Percentiles rank a stretch among this genome's conserved stretches.
phyloP scores from a whole-genome alignment of 495 filamentous ascomycete genomes.

The Aspergillus saccharolyticus region DNA sequence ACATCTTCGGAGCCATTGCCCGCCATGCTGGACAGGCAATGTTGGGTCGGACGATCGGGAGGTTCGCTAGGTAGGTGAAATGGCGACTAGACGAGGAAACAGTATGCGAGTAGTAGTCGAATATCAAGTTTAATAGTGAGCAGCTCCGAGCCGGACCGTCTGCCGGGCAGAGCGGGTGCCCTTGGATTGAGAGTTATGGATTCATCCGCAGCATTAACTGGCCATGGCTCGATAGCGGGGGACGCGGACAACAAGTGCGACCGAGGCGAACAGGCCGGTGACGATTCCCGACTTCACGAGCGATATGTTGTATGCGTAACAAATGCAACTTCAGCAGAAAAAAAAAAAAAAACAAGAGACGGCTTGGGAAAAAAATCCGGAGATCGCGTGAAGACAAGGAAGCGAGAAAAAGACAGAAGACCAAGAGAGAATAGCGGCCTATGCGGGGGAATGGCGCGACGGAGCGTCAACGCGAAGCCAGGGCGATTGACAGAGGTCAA shows the following conservation, averaged over 20 bases:
- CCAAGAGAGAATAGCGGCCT: constrained; percentile 23
- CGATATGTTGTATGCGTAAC: not conserved
- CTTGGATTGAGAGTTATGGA: constrained; percentile 38
- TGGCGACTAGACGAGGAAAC: constrained; percentile 6
- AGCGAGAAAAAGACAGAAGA: constrained; percentile 12
- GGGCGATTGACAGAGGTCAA: constrained; percentile 32
- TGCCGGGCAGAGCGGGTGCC: constrained; percentile 48
- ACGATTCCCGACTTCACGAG: not conserved
- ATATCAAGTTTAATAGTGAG: constrained; percentile 10
- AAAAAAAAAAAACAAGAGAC: constrained; percentile 8
- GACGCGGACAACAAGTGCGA: constrained; percentile 8
- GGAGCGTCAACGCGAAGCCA: constrained; percentile 33
- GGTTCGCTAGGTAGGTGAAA: not conserved
- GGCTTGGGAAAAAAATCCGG: constrained; percentile 9
- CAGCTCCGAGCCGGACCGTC: constrained; percentile 39
- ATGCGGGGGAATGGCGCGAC: constrained; percentile 40
- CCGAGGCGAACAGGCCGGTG: constrained; percentile 5
- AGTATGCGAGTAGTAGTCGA: not conserved
- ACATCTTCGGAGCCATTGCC: constrained; percentile 37
- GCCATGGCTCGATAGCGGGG: constrained; percentile 34
- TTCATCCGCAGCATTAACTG: constrained; percentile 43
- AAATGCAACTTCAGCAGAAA: not conserved
- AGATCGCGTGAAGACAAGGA: constrained; percentile 20
- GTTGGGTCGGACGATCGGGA: constrained; percentile 3
- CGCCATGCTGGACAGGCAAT: constrained; percentile 37